A percentile compares a stretch with the other conserved stretches of the same genome.
These are phyloP conservation scores for Taphrina sp. DNA, from an alignment of 1,139 yeast genomes.

Conservation along the genomic window DNA sequence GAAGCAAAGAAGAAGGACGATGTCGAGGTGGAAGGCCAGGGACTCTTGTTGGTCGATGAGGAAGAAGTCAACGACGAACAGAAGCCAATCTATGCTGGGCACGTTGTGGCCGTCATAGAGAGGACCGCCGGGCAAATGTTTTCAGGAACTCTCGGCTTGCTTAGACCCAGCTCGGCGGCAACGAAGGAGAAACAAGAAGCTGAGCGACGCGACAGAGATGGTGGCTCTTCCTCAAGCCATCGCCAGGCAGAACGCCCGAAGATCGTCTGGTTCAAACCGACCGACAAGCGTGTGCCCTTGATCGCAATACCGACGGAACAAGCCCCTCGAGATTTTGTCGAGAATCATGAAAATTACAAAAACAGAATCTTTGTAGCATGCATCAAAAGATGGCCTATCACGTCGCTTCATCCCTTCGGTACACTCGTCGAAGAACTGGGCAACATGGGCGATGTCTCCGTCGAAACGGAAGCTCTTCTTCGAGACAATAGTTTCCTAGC, in stretches of 20 bases:
- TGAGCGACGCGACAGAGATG: constrained; percentile 52
- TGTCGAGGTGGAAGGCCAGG: constrained; percentile 97
- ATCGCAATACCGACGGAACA: constrained; percentile 98
- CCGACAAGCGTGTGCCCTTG: constrained; percentile 93
- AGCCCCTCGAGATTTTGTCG: constrained; percentile 93
- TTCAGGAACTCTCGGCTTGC: constrained; percentile 85
- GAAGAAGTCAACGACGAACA: constrained; percentile 91
- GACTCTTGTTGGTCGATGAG: constrained; percentile 83
- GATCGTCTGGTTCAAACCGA: constrained; percentile 98
- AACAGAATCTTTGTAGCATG: constrained; percentile 88
- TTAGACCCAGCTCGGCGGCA: constrained; percentile 95
- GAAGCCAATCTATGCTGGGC: constrained; percentile 95
- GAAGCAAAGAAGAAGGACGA: constrained; percentile 98
- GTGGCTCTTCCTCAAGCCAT: constrained; percentile 40
- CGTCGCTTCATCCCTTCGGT: constrained; percentile 96
- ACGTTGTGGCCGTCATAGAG: constrained; percentile 95
- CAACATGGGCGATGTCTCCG: constrained; percentile 67
- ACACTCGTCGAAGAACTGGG: constrained; percentile 87
- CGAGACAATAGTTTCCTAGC: constrained; percentile 90
- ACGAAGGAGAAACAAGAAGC: constrained; percentile 70
- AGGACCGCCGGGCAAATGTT: constrained; percentile 93
- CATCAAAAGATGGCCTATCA: constrained; percentile 98
- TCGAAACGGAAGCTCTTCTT: constrained; percentile 84
- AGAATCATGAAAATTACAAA: constrained; percentile 78
- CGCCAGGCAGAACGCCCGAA: constrained; percentile 62